A percentile compares a stretch with the other conserved stretches of the same genome.
These are phyloP conservation scores for Eutrema japonicum DNA, from an alignment of 345 rosid genomes.

Conservation along the genomic window DNA sequence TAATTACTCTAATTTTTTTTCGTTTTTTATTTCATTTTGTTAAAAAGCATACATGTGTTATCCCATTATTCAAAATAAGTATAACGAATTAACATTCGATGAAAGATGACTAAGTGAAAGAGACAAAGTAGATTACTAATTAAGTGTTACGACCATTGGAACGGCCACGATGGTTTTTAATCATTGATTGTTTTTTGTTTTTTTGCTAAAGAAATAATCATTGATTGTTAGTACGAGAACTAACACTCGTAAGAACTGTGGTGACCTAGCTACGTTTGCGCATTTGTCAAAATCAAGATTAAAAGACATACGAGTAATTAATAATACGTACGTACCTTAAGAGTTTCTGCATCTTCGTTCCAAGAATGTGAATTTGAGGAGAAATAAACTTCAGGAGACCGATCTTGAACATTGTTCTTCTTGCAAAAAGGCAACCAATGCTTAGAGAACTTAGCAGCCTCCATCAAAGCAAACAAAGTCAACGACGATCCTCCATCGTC, in stretches of 20 bases:
- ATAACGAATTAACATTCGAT: neutral
- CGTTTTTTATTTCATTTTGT: neutral
- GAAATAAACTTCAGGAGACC: constrained; percentile 66
- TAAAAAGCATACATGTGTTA: neutral
- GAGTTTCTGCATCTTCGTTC: constrained; percentile 39
- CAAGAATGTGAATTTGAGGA: constrained; percentile 36
- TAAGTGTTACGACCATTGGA: neutral
- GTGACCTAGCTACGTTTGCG: neutral
- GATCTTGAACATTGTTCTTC: no score
- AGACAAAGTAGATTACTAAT: neutral
- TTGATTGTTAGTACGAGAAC: neutral
- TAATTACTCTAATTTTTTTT: neutral
- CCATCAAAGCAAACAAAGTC: constrained; percentile 77
- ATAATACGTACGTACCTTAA: constrained; percentile 53
- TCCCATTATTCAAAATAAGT: neutral
- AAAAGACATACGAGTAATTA: neutral
- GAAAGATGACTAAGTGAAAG: neutral
- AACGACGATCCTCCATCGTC: constrained; percentile 83
- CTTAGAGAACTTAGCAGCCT: constrained; percentile 69
- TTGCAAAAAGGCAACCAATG: constrained; percentile 78
- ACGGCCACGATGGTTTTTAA: neutral
- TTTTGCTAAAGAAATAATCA: no score
- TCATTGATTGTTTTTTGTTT: neutral
- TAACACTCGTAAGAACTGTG: constrained; percentile 1
- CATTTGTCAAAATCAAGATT: neutral